Conservation (phyloP, 192 early-diverging fungal genomes). For the Gigaspora rosea region DNA sequence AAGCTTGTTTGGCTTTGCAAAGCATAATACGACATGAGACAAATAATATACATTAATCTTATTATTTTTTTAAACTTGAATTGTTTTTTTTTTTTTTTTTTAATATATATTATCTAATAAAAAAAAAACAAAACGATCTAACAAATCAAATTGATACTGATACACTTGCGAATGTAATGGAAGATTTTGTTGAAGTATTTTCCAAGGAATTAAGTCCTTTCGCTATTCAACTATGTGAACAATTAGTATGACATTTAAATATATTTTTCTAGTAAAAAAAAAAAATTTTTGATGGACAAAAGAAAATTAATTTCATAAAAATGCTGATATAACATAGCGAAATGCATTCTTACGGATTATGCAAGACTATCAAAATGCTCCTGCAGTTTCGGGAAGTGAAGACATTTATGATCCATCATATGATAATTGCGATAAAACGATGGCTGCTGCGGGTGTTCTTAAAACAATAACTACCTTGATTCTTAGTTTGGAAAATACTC, state of each 20-base stretch:
- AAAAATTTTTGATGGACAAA: not conserved
- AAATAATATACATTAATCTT: slow-evolving; percentile 38
- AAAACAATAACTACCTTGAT: slow-evolving; percentile 91
- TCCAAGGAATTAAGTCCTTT: slow-evolving; percentile 90
- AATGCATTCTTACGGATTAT: slow-evolving; percentile 89
- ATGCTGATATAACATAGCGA: slow-evolving; percentile 39
- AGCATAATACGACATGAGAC: slow-evolving; percentile 75
- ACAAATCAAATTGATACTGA: slow-evolving; percentile 95
- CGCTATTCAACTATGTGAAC: slow-evolving; percentile 83
- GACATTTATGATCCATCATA: slow-evolving; percentile 54
- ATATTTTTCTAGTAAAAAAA: not conserved
- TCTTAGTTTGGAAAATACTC: slow-evolving; percentile 79
- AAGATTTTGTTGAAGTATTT: slow-evolving; percentile 90
- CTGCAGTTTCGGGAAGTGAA: slow-evolving; percentile 38
- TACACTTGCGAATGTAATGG: slow-evolving; percentile 82
- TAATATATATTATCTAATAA: slow-evolving; percentile 22
- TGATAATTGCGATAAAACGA: slow-evolving; percentile 76
- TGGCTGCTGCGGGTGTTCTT: slow-evolving; percentile 86
- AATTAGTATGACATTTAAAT: slow-evolving; percentile 57
- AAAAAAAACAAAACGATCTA: slow-evolving; percentile 51
- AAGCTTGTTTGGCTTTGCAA: slow-evolving; percentile 80
- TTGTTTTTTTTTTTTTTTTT: not conserved
- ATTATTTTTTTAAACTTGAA: not conserved
- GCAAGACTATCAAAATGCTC: slow-evolving; percentile 62
- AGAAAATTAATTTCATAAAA: not conserved